A percentile compares a stretch with the other conserved stretches of the same genome.
These are phyloP conservation scores for Phaffia australis DNA, from an alignment of 768 basidiomycete species.

Conservation along the genomic window DNA sequence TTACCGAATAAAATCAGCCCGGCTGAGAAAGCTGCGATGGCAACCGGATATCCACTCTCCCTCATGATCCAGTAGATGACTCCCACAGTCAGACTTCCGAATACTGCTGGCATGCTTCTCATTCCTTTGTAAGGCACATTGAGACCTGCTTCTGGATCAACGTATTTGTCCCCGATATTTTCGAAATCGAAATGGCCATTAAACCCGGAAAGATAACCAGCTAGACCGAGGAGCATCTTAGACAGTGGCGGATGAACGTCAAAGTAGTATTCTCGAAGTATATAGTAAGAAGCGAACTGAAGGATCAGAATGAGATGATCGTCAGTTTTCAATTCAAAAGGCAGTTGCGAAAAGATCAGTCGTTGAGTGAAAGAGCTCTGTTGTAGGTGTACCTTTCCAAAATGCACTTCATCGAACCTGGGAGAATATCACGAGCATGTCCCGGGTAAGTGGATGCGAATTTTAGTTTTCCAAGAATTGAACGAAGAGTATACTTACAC, in stretches of 20 bases:
- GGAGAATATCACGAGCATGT: not conserved
- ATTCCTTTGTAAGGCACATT: constrained; percentile 80
- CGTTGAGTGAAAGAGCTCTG: no score
- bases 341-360: not conserved
- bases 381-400: constrained; percentile 53
- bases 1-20: constrained; percentile 70
- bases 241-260: constrained; percentile 98
- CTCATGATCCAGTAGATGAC: constrained; percentile 95
- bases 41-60: constrained; percentile 87
- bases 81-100: constrained; percentile 81
- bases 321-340: not conserved
- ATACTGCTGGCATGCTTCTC: constrained; percentile 79
- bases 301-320: not conserved
- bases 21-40: constrained; percentile 84
- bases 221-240: constrained; percentile 84
- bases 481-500: constrained; percentile 27
- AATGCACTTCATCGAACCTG: constrained; percentile 96
- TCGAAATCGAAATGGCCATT: constrained; percentile 91
- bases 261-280: constrained; percentile 89
- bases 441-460: constrained; percentile 52
- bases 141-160: constrained; percentile 47
- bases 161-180: constrained; percentile 85
- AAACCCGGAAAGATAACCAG: constrained; percentile 94
- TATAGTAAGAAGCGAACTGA: constrained; percentile 81
- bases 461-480: constrained; percentile 57